Base-by-base conservation (phyloP, 495 filamentous ascomycete genomes). In the Platismatia glauca region DNA sequence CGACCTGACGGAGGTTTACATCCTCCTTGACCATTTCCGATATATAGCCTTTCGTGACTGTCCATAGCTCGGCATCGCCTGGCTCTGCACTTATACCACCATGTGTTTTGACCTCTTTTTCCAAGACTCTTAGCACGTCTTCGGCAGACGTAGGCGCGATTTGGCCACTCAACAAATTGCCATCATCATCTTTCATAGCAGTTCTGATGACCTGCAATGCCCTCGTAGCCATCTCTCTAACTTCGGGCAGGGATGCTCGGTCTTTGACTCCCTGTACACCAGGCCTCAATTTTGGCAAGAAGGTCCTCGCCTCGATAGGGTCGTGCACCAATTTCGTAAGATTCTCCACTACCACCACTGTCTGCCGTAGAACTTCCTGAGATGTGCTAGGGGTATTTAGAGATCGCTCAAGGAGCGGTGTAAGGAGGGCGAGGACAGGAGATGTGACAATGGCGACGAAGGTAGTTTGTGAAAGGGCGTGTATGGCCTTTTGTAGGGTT, bases 271-370 rank as follows among this genome's bases (percentile, higher is more conserved):
- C 81, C 80, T 96, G 90, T 22, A 99, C 84, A 82, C 94, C 94
- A 46, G 94, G 94, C 72, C 89, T 89, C 48, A 99, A 85, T 74
- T 95, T 96, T 53, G 94, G 94, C 69, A 99, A 79, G 82, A 99
- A 99, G 65, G 91, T 89, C 50, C 95, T 83, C 24, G 94, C 94
- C 77, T 99, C 94, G 38, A 96, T 84, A 8, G 94, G 94, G 71
- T 99, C 95, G 74, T 99, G 94, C 33, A 99, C 94, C 34, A 99
- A 82, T 79, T 96, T 99, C 55, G 94, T 99, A 77, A 99, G 75
- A 74, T 99, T 99, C 77, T 99, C 94, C 35, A 95, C 90, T n/a
- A 99, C 95, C 22, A 97, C 89, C 27, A 95, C 91, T 6, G 93
- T 95, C 72, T 97, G 95, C 39, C 94, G 87, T 38, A 97, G 79